Base-by-base conservation (phyloP, 129 eudicot genomes). In the Flaveria trinervia region DNA sequence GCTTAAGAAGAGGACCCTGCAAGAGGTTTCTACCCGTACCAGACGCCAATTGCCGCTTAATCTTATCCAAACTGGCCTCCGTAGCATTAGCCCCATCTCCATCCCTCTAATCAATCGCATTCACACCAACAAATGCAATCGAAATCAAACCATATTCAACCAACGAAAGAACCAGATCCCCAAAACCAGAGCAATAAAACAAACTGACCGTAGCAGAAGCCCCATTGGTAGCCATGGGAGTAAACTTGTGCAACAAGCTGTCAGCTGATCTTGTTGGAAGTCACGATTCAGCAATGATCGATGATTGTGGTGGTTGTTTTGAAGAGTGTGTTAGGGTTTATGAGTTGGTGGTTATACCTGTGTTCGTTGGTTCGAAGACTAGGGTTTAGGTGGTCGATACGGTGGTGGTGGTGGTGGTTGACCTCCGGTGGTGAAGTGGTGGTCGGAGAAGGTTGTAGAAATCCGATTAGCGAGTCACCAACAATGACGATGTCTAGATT, bases 1-100 rank as follows among this genome's bases (percentile, higher is more conserved):
- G 93, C 77, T 94, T 94, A 49, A 91, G 92, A 57, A 94, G 99
- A 50, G 97, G 99, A 23, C 99, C 99, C 79, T 94, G 99, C 72
- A 94, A 79, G 9, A 94, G 57, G 81, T 91, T 87, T 57, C 90
- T 72, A 26, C 98, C 98, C 16, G 96, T 87, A 41, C 93, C 85
- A 64, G 99, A 86, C 7, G 97, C 90, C 66, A 94, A 82, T 77
- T 94, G 99, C 30, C 90, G 85, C 60, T 91, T 94, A 76, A 91
- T 91, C 89, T 86, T 91, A 76, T 94, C 94, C 80, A 94, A 85
- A 74, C 96, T 94, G 59, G 83, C 70, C 68, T 87, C 85, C 9
- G 97, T 89, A 54, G 85, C 89, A 76, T 76, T 76, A 62, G 80
- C 92, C 65, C 82, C 92, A 51, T 82, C 93, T 46, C 55, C 84